Evolutionary conservation across 139 green algal species (phyloP).

Genomic region (Trebouxia sp.): DNA sequence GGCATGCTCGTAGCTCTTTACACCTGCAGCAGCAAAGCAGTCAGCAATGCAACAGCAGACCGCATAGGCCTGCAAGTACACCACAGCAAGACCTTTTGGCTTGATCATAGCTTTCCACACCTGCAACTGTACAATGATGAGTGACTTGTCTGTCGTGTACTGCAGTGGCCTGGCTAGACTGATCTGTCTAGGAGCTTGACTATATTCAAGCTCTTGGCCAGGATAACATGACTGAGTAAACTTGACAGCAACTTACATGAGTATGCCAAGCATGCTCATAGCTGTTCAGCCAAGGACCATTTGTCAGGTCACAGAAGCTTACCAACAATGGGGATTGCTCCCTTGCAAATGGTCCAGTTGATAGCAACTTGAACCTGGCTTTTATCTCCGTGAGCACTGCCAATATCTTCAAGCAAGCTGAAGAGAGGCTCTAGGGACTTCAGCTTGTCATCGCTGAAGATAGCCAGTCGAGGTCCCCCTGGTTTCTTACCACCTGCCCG

Average conservation of each 20-base stretch:
- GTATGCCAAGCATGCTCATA: too few relatives aligned
- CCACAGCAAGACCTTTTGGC: too few relatives aligned
- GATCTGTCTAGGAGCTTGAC: too few relatives aligned
- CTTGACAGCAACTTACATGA: too few relatives aligned
- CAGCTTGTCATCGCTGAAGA: constrained; percentile 55
- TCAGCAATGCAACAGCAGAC: not conserved
- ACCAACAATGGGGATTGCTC: constrained; percentile 83
- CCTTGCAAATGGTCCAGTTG: constrained; percentile 92
- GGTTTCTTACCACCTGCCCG: constrained; percentile 27
- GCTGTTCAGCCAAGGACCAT: too few relatives aligned
- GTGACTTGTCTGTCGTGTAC: too few relatives aligned
- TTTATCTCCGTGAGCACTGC: constrained; percentile 70
- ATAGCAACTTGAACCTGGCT: constrained; percentile 77
- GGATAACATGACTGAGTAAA: too few relatives aligned
- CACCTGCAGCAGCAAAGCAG: constrained; percentile 40
- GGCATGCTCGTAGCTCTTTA: constrained; percentile 72
- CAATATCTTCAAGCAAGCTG: constrained; percentile 69
- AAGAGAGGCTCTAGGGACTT: constrained; percentile 68
- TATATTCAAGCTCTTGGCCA: too few relatives aligned
- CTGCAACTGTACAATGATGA: too few relatives aligned
- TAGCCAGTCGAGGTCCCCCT: constrained; percentile 41
- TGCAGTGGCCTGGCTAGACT: too few relatives aligned
- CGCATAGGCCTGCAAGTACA: not conserved
- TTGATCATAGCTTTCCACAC: too few relatives aligned
- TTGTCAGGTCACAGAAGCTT: too few relatives aligned